A percentile compares a stretch with the other conserved stretches of the same genome.
phyloP scores from a whole-genome alignment of 2,329 filamentous ascomycete genomes.

The Gyromitra esculenta region DNA sequence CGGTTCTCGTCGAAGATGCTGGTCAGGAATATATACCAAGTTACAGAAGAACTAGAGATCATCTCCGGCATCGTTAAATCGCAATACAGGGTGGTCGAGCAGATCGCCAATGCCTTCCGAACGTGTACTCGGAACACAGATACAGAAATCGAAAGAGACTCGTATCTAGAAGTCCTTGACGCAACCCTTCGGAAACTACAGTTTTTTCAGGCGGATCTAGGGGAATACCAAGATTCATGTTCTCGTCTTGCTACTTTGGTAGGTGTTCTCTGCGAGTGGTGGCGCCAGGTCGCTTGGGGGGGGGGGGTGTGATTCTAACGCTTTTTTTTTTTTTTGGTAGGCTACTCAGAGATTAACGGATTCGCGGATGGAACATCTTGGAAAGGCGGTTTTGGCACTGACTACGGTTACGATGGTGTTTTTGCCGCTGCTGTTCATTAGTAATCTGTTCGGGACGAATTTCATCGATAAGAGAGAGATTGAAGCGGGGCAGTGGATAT shows the following conservation, averaged over 20 bases:
- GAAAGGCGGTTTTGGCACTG: conserved; percentile 65
- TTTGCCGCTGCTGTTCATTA: conserved; percentile 64
- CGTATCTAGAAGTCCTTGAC: conserved; percentile 6
- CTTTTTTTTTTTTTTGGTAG: conserved; percentile 15
- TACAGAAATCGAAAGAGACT: background rate
- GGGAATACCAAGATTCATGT: conserved; percentile 34
- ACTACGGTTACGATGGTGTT: conserved; percentile 66
- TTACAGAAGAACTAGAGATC: conserved; percentile 33
- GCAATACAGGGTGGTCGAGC: conserved; percentile 32
- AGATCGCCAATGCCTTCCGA: conserved; percentile 11
- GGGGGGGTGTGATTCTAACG: too few relatives aligned
- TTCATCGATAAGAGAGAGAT: conserved; percentile 66
- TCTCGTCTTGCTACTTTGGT: conserved; percentile 20
- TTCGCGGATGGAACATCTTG: conserved; percentile 63
- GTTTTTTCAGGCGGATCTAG: conserved; percentile 27
- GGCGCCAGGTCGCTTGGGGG: too few relatives aligned
- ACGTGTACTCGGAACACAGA: background rate
- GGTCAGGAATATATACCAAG: conserved; percentile 36
- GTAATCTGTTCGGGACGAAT: conserved; percentile 68
- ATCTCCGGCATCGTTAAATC: conserved; percentile 30
- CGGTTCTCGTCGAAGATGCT: conserved; percentile 31
- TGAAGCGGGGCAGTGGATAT: conserved; percentile 64
- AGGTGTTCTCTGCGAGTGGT: background rate
- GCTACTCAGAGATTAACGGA: conserved; percentile 35
- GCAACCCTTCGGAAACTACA: conserved; percentile 29